phyloP scores from a whole-genome alignment of 352 stramenopile species.

The Paralagenidium karlingii region DNA sequence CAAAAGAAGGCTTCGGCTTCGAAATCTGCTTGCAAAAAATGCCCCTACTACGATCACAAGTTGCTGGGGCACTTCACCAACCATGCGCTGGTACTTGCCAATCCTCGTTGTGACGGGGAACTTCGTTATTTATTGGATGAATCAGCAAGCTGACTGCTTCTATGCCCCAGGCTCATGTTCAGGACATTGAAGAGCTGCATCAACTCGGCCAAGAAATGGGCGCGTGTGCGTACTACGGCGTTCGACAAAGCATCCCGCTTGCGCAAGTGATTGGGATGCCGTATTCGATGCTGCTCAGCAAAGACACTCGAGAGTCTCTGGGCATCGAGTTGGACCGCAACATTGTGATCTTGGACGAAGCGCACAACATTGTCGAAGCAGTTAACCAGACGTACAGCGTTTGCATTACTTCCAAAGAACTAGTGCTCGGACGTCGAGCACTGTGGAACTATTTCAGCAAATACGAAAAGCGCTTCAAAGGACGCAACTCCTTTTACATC shows the following conservation, averaged over 20 bases:
- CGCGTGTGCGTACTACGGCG: conserved; percentile 97
- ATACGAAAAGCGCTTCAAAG: conserved; percentile 80
- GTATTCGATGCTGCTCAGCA: conserved; percentile 89
- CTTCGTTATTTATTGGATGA: too few species aligned
- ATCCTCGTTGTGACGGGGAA: too few species aligned
- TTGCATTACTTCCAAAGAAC: conserved; percentile 54
- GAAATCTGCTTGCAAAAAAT: conserved; percentile 17
- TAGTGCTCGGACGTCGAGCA: conserved; percentile 51
- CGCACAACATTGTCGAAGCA: conserved; percentile 97
- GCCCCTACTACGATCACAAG: conserved; percentile 73
- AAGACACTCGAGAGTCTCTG: conserved; percentile 82
- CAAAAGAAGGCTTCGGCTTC: conserved; percentile 21
- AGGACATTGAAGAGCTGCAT: conserved; percentile 96
- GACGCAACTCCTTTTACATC: conserved; percentile 83
- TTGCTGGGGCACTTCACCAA: conserved; percentile 59
- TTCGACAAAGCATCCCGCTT: conserved; percentile 76
- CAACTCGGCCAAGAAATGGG: conserved; percentile 82
- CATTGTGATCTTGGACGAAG: conserved; percentile 97
- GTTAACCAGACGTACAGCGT: conserved; percentile 88
- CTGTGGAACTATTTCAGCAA: conserved; percentile 82
- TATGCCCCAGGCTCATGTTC: conserved; percentile 40
- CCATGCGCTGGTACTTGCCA: conserved; percentile 46
- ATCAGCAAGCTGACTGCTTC: background rate
- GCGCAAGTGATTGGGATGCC: conserved; percentile 87
- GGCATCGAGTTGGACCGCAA: conserved; percentile 76